phyloP scores from a whole-genome alignment of 179 eudicot species.

The Heliamphora pulchella region DNA sequence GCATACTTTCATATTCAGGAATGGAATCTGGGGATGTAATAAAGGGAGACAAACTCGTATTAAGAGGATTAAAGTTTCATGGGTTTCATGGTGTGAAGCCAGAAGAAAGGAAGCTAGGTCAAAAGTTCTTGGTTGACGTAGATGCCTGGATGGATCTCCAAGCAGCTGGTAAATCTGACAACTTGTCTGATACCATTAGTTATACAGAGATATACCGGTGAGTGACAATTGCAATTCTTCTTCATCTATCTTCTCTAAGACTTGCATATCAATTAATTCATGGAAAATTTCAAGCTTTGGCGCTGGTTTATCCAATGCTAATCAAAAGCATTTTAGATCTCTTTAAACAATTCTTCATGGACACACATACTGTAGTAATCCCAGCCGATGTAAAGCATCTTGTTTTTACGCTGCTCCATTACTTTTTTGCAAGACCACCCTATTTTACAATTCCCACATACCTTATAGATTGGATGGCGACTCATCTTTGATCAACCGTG shows the following conservation, averaged over 20 bases:
- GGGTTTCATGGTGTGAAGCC: constrained; percentile 84
- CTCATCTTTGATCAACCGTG: too few relatives aligned
- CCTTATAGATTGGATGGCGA: too few relatives aligned
- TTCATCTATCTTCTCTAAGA: background rate
- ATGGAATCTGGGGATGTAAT: constrained; percentile 35
- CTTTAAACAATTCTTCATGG: background rate
- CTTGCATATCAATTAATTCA: background rate
- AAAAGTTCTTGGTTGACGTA: constrained; percentile 76
- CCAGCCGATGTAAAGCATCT: too few relatives aligned
- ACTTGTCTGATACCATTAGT: constrained; percentile 65
- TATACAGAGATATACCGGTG: constrained; percentile 79
- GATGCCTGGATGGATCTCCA: constrained; percentile 93
- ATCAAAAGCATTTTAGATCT: background rate
- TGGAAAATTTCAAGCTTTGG: background rate
- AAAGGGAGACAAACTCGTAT: constrained; percentile 70
- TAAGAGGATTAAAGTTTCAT: constrained; percentile 73
- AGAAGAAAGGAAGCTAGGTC: constrained; percentile 76
- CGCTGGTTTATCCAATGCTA: background rate
- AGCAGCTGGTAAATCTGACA: constrained; percentile 59
- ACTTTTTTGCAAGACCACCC: too few relatives aligned
- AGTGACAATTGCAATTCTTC: constrained; percentile 20
- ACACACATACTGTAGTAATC: too few relatives aligned
- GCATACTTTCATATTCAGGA: background rate
- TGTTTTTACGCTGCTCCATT: too few relatives aligned
- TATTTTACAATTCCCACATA: too few relatives aligned